Percentiles rank a stretch among this genome's conserved stretches.
Conservation (phyloP, 768 basidiomycete genomes). For the Melanogaster broomeanus region DNA sequence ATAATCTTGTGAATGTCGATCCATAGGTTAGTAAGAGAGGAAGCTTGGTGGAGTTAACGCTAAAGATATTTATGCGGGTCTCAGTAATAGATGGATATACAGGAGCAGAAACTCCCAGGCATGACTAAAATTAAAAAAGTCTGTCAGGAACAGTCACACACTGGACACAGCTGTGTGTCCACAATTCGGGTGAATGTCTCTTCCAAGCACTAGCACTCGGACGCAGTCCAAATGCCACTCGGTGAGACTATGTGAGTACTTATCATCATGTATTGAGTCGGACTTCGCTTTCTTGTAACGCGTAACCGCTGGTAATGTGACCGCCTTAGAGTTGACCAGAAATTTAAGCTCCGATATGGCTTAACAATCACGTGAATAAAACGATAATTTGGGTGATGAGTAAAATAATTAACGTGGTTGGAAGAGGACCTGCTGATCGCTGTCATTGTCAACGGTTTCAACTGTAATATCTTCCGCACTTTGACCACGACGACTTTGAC, state of each 20-base stretch:
- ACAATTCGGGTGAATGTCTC: no score
- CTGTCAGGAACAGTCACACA: slow-evolving; percentile 6
- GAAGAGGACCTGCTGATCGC: slow-evolving; percentile 3
- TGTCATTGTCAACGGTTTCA: neutral
- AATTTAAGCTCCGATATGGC: neutral
- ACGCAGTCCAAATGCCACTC: no score
- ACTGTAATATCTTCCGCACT: slow-evolving; percentile 1
- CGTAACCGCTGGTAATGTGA: neutral
- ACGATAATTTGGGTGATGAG: neutral
- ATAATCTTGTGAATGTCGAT: neutral
- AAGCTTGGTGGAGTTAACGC: neutral
- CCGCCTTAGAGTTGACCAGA: neutral
- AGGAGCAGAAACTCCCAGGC: slow-evolving; percentile 1
- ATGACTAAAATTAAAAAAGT: neutral
- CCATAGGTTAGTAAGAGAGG: neutral
- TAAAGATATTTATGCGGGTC: no score
- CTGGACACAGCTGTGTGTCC: neutral
- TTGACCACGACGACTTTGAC: neutral
- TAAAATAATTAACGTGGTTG: slow-evolving; percentile 1
- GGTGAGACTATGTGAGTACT: no score
- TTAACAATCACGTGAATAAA: neutral
- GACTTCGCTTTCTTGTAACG: no score
- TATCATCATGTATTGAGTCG: no score
- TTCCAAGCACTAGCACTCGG: no score
- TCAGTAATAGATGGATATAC: slow-evolving; percentile 5